Evolutionary conservation across 2,329 filamentous ascomycete species (phyloP).

Genomic region (Waltergamsia citrina): DNA sequence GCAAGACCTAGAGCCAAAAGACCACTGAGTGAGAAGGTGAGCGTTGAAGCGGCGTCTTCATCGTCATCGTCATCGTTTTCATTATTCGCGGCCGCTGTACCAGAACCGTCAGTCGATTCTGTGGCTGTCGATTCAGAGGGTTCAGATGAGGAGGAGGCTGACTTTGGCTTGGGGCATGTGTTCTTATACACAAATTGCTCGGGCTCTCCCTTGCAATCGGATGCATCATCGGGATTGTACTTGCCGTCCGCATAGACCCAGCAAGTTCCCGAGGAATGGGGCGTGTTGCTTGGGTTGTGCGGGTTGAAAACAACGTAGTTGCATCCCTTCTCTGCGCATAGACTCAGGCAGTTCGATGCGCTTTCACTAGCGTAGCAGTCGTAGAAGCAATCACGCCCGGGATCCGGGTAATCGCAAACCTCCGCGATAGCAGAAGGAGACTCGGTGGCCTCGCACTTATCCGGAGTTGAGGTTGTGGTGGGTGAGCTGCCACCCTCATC

Average conservation of each 20-base stretch:
- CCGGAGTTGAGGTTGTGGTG: constrained; percentile 9
- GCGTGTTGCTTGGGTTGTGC: constrained; percentile 8
- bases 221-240: constrained; percentile 11
- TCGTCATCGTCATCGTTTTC: constrained; percentile 4
- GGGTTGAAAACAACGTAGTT: constrained; percentile 16
- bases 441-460: constrained; percentile 15
- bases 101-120: neutral
- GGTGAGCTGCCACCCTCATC: too few relatives aligned
- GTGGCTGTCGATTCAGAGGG: constrained; percentile 3
- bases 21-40: constrained; percentile 9
- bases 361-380: constrained; percentile 12
- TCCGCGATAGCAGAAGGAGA: constrained; percentile 17
- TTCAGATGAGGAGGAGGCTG: constrained; percentile 2
- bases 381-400: constrained; percentile 12
- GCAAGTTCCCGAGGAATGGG: constrained; percentile 14
- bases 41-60: constrained; percentile 10
- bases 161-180: constrained; percentile 14
- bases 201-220: constrained; percentile 12
- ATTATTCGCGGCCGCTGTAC: constrained; percentile 2
- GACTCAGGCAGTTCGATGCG: constrained; percentile 13
- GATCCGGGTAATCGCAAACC: constrained; percentile 18
- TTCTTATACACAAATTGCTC: constrained; percentile 20
- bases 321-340: constrained; percentile 15
- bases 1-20: constrained; percentile 10
- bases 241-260: constrained; percentile 18